Evolutionary conservation across 106 monocot species (phyloP), one percentile per base, ranked within the genome.

Genomic region (Chionographis japonica): DNA sequence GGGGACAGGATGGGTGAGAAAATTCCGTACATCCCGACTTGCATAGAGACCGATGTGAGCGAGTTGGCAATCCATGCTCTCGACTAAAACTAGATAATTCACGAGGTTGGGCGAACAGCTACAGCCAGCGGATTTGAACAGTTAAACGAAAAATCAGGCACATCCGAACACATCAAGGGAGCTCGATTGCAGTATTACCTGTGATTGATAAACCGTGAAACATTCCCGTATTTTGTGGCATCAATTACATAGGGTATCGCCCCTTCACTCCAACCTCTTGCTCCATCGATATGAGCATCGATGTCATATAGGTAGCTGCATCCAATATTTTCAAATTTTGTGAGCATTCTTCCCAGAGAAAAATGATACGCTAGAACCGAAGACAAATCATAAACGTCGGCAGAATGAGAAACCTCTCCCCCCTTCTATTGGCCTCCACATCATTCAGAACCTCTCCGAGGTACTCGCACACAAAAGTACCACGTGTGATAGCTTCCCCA

Each of bases 181-280:
- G 10, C 8, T 56, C 9, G 46, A 10, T 46, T 46, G 9, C 46
- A 46, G 46, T 27, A 54, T 39, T 80, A 95, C 95, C 95, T 95
- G 80, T 95, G 95, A 79, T 95, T 95, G 52, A 95, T 91, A 78
- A 92, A 95, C 43, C 91, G 86, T 14, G 95, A 83, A 42, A 95
- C 76, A 67, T 95, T 95, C 20, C 95, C 95, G 74, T 77, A 89
- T 40, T 81, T 75, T 37, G 81, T 80, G 17, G 95, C 85, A 78
- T 95, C 89, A 74, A 95, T 86, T n/a, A 80, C 71, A 72, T 73
- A 86, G n/a, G 84, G 75, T 14, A 80, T 63, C 4, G 42, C 69
- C 52, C 73, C 83, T 74, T 83, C 86, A 60, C 62, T 68, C 35
- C 75, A 66, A 63, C 69, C 78, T 63, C 50, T 63, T 3, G 54